Percentiles rank a stretch among this genome's conserved stretches.
Conservation (phyloP, 495 filamentous ascomycete genomes). For the Neurospora sp. region DNA sequence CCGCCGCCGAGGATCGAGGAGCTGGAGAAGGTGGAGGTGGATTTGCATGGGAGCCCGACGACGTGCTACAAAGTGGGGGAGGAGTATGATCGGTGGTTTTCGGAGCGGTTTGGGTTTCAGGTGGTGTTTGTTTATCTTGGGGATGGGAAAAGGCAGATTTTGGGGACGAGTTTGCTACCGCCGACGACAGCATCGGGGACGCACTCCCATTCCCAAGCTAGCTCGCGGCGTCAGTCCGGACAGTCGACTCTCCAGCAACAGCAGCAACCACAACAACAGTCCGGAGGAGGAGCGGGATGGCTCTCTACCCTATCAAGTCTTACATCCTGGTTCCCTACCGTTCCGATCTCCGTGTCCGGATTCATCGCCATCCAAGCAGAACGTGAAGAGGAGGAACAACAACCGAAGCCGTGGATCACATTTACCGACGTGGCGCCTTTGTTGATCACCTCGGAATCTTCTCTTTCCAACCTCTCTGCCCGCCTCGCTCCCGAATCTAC, state of each 20-base stretch:
- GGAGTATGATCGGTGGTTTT: constrained; percentile 65
- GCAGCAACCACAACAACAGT: neutral
- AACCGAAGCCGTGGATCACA: constrained; percentile 36
- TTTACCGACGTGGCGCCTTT: constrained; percentile 78
- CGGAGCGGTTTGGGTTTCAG: constrained; percentile 53
- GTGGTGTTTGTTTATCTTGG: constrained; percentile 64
- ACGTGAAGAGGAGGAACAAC: neutral
- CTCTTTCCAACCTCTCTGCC: constrained; percentile 52
- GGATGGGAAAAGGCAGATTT: constrained; percentile 46
- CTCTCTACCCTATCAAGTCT: constrained; percentile 28
- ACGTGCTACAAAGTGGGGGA: constrained; percentile 57
- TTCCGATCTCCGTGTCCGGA: constrained; percentile 17
- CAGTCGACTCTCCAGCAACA: constrained; percentile 5
- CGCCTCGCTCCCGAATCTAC: constrained; percentile 30
- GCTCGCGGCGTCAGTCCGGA: neutral
- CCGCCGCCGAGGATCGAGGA: constrained; percentile 13
- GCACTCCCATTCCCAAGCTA: neutral
- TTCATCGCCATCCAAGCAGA: constrained; percentile 1
- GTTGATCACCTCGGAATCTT: constrained; percentile 60
- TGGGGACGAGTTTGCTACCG: constrained; percentile 45
- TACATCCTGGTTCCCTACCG: neutral
- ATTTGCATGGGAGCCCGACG: constrained; percentile 54
- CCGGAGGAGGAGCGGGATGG: constrained; percentile 24
- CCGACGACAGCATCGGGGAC: neutral
- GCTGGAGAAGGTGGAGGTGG: constrained; percentile 43